Evolutionary conservation across 2,329 filamentous ascomycete genomes (phyloP).

Genomic region (Arthrinium phaeospermum): DNA sequence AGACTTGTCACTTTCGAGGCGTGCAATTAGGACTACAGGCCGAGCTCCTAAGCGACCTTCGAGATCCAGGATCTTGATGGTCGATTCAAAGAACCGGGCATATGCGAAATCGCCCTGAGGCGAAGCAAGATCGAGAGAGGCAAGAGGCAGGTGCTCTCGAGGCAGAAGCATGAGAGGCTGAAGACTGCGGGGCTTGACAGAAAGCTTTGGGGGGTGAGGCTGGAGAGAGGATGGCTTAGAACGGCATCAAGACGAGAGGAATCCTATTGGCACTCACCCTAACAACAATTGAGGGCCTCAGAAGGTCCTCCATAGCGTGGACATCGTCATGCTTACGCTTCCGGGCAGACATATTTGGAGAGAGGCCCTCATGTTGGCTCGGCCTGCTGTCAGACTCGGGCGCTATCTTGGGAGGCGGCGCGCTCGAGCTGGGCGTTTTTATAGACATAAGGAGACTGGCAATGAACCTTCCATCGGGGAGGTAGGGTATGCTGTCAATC

Average conservation of each 20-base stretch:
- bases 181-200: slow-evolving; percentile 59
- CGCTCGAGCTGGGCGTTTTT: slow-evolving; percentile 16
- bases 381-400: background rate
- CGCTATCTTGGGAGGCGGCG: slow-evolving; percentile 4
- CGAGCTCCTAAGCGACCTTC: slow-evolving; percentile 62
- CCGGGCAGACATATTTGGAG: slow-evolving; percentile 33
- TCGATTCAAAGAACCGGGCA: slow-evolving; percentile 64
- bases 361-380: slow-evolving; percentile 9
- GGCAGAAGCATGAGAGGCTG: slow-evolving; percentile 68
- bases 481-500: background rate
- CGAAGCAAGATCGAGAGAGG: slow-evolving; percentile 62
- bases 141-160: slow-evolving; percentile 65
- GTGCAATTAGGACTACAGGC: slow-evolving; percentile 65
- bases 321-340: slow-evolving; percentile 46
- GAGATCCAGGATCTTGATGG: slow-evolving; percentile 67
- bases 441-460: slow-evolving; percentile 6
- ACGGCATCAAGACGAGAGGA: background rate
- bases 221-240: slow-evolving; percentile 36
- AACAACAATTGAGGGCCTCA: slow-evolving; percentile 57
- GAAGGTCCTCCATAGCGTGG: slow-evolving; percentile 55
- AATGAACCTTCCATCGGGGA: background rate
- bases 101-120: slow-evolving; percentile 56
- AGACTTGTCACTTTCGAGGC: slow-evolving; percentile 58
- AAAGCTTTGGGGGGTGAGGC: slow-evolving; percentile 61
- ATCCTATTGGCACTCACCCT: slow-evolving; percentile 46